Evolutionary conservation across 2,329 filamentous ascomycete species (phyloP), one percentile per base, ranked within the genome.

Genomic region (Ophiostoma fasciatum): DNA sequence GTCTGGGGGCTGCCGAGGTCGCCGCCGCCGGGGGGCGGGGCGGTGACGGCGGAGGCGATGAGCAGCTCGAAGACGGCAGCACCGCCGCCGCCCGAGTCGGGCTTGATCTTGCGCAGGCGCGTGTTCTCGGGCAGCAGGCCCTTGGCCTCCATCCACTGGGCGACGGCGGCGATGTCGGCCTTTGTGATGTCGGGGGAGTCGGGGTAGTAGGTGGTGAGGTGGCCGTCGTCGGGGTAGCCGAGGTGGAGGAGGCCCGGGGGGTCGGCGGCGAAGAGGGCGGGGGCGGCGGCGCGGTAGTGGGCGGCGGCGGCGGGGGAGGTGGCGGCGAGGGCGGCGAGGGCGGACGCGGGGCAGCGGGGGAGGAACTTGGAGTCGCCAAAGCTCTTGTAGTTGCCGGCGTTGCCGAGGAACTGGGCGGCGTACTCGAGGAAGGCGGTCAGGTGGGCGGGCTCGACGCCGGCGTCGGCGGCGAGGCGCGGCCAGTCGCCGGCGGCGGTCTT

Each of bases 281-380:
- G 78, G 8, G 68, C 70, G 32, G 79, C 82, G 20, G 71, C 71
- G 45, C 76, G 64, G 54, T 81, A 82, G 47, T 74, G 68, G 42
- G 66, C 64, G 49, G 70, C 63, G 7, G 78, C 72, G 36, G 78
- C 71, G 3, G 71, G 58, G 0, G 66, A 66, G 13, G 69, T 65
- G 13, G 65, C 63, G 30, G 78, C 76, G 23, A 88, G 62, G 41
- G 76, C 68, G 34, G 71, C 66, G 41, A 87, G 68, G 5, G 66
- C 68, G 40, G 71, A 68, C 46, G 75, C 68, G 7, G 67, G 63
- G 49, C 80, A 73, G 46, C 81, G 68, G 3, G 82, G 82, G 39
- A 90, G 69, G 51, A 90, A 87, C 53, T 90, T 90, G 48, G 78
- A 72, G 56, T 90, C 82, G 29, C 83, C 83, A 49, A 87, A 88